A percentile compares a stretch with the other conserved stretches of the same genome.
Evolutionary conservation across 495 filamentous ascomycete species (phyloP).

Genomic region (Cercophora newfieldiana): DNA sequence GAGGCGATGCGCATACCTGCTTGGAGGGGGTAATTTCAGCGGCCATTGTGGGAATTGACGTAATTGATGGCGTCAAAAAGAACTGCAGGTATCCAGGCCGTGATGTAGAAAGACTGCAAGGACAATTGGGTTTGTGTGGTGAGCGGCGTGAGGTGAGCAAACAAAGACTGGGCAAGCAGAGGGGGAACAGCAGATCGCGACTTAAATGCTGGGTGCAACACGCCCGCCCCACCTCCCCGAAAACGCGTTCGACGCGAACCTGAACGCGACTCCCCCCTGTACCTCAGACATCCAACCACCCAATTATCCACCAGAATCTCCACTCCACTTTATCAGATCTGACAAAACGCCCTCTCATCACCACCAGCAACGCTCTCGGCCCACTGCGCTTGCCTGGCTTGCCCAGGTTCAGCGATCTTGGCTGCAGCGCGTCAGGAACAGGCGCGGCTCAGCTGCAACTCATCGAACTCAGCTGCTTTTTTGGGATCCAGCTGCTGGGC

Average conservation of each 20-base stretch:
- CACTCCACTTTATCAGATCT: constrained; percentile 19
- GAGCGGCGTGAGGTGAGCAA: constrained; percentile 1
- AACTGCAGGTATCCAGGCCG: constrained; percentile 4
- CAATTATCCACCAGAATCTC: constrained; percentile 17
- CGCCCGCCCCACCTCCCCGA: constrained; percentile 23
- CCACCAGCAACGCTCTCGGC: constrained; percentile 5
- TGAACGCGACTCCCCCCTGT: constrained; percentile 21
- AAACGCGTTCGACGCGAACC: constrained; percentile 17
- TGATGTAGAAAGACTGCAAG: not conserved
- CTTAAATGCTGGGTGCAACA: constrained; percentile 32
- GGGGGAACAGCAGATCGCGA: constrained; percentile 18
- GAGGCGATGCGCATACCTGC: constrained; percentile 58
- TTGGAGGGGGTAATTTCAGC: constrained; percentile 80
- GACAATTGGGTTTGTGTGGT: constrained; percentile 12
- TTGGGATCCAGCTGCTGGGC: not conserved
- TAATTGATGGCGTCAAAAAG: constrained; percentile 13
- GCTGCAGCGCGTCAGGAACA: not conserved
- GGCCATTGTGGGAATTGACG: constrained; percentile 54
- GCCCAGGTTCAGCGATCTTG: not conserved
- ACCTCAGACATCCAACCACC: constrained; percentile 14
- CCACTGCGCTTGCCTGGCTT: not conserved
- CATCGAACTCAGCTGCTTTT: not conserved
- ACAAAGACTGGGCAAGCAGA: constrained; percentile 17
- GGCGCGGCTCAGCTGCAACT: not conserved
- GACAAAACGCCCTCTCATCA: constrained; percentile 8